phyloP scores from a whole-genome alignment of 257 asterid genomes.

The Forsythia suspensa region DNA sequence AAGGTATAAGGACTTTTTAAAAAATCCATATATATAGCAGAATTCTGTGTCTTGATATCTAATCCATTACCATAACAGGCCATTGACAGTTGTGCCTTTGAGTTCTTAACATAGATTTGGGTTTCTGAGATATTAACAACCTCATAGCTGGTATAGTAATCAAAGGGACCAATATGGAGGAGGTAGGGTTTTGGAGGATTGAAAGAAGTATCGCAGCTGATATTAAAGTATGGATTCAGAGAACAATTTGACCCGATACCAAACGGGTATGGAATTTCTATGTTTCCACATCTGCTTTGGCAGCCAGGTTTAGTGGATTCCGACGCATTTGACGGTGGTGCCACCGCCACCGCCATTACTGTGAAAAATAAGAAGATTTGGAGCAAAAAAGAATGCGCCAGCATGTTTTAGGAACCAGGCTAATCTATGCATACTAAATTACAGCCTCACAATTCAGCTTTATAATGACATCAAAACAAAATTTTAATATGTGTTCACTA shows the following conservation, averaged over 20 bases:
- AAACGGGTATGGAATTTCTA: not conserved
- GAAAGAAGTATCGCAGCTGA: not conserved
- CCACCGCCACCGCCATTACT: too few species aligned
- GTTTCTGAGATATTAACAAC: not conserved
- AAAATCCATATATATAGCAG: not conserved
- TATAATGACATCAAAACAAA: too few species aligned
- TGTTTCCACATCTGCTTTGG: not conserved
- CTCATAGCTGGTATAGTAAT: not conserved
- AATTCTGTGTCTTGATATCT: too few species aligned
- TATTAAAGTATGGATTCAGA: not conserved
- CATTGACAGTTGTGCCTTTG: not conserved
- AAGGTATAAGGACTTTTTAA: not conserved
- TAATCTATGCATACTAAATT: too few species aligned
- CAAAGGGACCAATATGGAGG: not conserved
- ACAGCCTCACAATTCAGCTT: too few species aligned
- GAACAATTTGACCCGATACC: slow-evolving; percentile 4
- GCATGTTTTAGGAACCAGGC: too few species aligned
- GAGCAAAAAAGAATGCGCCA: too few species aligned
- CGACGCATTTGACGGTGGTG: not conserved
- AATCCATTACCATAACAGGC: not conserved
- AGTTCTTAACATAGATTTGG: not conserved
- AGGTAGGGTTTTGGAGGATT: not conserved
- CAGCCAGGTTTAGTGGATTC: not conserved
- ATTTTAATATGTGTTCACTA: too few species aligned
- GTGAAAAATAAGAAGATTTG: too few species aligned